Evolutionary conservation across 2,329 filamentous ascomycete species (phyloP).

Genomic region (Aspergillus ruber): DNA sequence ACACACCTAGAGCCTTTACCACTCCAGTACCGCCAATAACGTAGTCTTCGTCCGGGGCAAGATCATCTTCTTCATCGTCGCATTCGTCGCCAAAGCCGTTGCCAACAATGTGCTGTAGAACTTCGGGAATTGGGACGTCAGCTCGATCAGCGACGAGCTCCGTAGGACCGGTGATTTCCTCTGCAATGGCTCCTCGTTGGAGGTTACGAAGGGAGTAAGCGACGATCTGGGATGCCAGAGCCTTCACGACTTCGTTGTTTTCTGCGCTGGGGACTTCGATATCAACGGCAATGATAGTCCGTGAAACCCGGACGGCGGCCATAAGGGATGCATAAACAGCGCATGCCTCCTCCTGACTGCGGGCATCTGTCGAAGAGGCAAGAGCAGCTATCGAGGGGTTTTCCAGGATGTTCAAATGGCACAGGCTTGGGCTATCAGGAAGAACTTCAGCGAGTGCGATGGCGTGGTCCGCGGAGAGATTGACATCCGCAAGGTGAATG

Average conservation of each 20-base stretch:
- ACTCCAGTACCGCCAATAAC: constrained; percentile 93
- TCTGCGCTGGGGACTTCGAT: constrained; percentile 78
- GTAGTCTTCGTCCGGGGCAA: constrained; percentile 84
- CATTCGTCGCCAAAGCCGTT: constrained; percentile 50
- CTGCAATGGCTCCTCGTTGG: constrained; percentile 66
- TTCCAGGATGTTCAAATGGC: constrained; percentile 79
- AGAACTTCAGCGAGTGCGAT: constrained; percentile 87
- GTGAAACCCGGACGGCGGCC: constrained; percentile 76
- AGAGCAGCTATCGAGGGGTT: constrained; percentile 61
- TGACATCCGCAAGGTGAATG: constrained; percentile 78
- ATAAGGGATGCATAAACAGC: constrained; percentile 88
- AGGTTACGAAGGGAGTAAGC: constrained; percentile 91
- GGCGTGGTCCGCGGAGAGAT: constrained; percentile 76
- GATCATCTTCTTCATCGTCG: constrained; percentile 55
- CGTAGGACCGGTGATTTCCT: constrained; percentile 44
- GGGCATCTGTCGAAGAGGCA: constrained; percentile 71
- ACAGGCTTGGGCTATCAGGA: constrained; percentile 72
- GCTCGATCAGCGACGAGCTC: constrained; percentile 39
- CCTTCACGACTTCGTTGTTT: constrained; percentile 85
- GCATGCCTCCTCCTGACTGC: constrained; percentile 83
- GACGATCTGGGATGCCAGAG: constrained; percentile 87
- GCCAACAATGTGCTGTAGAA: constrained; percentile 80
- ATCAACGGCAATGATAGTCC: constrained; percentile 79
- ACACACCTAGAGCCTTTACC: constrained; percentile 87
- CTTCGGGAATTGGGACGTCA: constrained; percentile 65